Evolutionary conservation across 495 filamentous ascomycete species (phyloP), one percentile per base, ranked within the genome.

Genomic region (Penicillium taxi): DNA sequence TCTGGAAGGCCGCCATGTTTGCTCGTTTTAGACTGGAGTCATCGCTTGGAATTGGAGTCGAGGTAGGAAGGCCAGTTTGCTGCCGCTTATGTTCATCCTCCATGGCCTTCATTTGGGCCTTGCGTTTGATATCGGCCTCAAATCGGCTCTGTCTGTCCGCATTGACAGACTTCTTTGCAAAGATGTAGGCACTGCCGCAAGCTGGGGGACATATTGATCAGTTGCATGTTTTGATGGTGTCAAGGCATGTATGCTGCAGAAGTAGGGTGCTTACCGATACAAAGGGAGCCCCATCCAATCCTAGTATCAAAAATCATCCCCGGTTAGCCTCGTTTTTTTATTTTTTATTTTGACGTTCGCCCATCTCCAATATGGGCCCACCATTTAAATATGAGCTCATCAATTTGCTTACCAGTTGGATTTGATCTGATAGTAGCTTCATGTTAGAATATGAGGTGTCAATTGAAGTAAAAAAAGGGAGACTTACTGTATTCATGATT

Each of bases 101-200:
- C 47, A 80, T 70, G 6, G 72, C 69, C 13, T 72, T 66, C 40
- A 73, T 59, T 52, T 81, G 69, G 37, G 72, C 69, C 62, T 78
- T 79, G 56, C 75, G 74, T 55, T 73, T 72, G 26, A 75, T 63
- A 30, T 82, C 74, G 22, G 78, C 75, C 41, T 85, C 75, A 36
- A 83, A 78, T 45, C 85, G 74, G 35, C 74, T 61, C 20, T 74
- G 71, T 26, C 87, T 83, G 64, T 94, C 85, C 45, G 82, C 84
- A 50, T 96, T 90, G 70, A 98, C 89, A 58, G 80, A 82, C 47
- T 79, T 72, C 71, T 98, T 98, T 37, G 91, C 93, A 60, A 94
- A 95, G 67, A 86, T 86, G 73, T 98, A 98, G 44, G 91, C 87
- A 35, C 76, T 89, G 53, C 85, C 91, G 53, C 89, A 91, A 39